Percentiles rank a stretch among this genome's conserved stretches.
Conservation (phyloP, 345 rosid species). For the Populus nigra region DNA sequence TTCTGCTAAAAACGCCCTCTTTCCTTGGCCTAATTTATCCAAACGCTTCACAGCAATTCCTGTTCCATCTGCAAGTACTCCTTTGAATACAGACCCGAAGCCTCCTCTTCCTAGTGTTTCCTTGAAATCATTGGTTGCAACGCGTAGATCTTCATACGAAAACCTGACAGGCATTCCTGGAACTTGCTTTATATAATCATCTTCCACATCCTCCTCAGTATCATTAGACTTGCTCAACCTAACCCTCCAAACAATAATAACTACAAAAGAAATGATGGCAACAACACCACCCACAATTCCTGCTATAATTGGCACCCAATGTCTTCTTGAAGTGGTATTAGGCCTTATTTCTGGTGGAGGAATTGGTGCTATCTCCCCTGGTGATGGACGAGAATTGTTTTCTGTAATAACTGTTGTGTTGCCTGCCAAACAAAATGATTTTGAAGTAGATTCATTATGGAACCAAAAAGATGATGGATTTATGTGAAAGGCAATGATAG, state of each 20-base stretch:
- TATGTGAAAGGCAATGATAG: not conserved
- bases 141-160: constrained; percentile 50
- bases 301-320: not conserved
- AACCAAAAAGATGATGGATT: not conserved
- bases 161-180: constrained; percentile 43
- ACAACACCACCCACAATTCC: not conserved
- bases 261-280: not conserved
- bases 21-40: constrained; percentile 63
- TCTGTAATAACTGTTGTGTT: too few species aligned
- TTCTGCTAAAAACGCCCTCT: constrained; percentile 62
- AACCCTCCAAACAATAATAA: not conserved
- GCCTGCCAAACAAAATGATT: not conserved
- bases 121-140: constrained; percentile 50
- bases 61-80: constrained; percentile 60
- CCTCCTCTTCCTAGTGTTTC: constrained; percentile 76
- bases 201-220: not conserved
- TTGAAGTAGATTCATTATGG: not conserved
- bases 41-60: constrained; percentile 77
- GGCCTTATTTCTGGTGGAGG: not conserved
- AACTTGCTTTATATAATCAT: not conserved
- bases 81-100: constrained; percentile 70
- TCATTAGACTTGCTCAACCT: constrained; percentile 11
- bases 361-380: too few species aligned
- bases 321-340: not conserved
- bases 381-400: too few species aligned